Conservation (phyloP, 345 rosid species). For the Lenwebbia sp. region DNA sequence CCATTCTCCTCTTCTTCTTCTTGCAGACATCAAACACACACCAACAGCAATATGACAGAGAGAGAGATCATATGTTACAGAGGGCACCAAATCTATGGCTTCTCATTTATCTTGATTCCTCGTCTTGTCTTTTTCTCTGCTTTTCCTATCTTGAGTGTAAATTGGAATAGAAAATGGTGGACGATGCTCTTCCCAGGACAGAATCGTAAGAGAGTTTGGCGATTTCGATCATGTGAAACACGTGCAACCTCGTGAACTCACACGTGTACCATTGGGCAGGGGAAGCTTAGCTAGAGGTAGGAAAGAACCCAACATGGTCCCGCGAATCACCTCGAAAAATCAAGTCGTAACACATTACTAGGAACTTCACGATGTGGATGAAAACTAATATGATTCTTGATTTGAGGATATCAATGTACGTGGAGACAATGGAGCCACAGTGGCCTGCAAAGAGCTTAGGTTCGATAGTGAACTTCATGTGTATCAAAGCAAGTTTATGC, state of each 20-base stretch:
- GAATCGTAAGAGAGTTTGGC: no score
- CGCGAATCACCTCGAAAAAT: no score
- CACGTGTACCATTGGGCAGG: no score
- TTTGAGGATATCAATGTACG: not conserved
- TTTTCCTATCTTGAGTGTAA: not conserved
- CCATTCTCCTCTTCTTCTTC: slow-evolving; percentile 14
- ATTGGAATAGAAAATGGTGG: not conserved
- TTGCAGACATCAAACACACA: no score
- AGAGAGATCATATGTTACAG: not conserved
- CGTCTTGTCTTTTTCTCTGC: not conserved
- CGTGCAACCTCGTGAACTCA: not conserved
- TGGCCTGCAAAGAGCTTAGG: not conserved
- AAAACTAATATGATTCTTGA: not conserved
- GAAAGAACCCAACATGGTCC: no score
- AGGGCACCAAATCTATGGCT: not conserved
- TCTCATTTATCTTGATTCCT: not conserved
- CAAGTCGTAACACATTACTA: no score
- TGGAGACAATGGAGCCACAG: not conserved
- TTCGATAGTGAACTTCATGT: not conserved
- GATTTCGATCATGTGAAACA: not conserved
- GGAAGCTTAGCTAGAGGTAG: no score
- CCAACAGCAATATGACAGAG: no score
- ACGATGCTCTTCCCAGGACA: not conserved
- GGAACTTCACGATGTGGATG: not conserved
- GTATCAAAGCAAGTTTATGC: not conserved